phyloP scores from a whole-genome alignment of 176 grass and related monocot species.

The Aegilops longissima region DNA sequence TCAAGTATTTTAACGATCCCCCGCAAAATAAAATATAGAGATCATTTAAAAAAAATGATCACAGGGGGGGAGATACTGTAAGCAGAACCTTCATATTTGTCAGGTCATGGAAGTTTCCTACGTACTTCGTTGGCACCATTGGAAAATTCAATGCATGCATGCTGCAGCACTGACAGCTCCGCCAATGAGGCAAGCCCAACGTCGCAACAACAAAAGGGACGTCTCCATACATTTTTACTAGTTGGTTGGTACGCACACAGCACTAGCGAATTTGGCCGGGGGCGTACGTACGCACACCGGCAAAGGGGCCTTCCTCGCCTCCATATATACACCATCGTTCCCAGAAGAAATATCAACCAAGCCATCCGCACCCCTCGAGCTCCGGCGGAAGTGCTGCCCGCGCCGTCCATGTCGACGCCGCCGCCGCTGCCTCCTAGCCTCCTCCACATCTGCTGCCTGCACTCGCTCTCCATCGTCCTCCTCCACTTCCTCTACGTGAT shows the following conservation, averaged over 20 bases:
- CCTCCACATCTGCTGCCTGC: slow-evolving; percentile 70
- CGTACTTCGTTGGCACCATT: neutral
- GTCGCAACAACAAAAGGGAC: neutral
- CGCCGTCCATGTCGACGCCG: slow-evolving; percentile 43
- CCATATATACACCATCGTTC: neutral
- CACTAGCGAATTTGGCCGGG: neutral
- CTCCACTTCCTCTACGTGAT: slow-evolving; percentile 96
- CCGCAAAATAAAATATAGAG: too few species aligned
- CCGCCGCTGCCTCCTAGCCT: slow-evolving; percentile 29
- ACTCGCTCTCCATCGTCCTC: slow-evolving; percentile 87
- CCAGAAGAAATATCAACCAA: neutral
- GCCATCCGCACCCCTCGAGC: neutral
- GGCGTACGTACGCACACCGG: neutral
- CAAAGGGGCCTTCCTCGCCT: neutral
- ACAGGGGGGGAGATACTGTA: neutral
- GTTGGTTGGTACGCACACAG: slow-evolving; percentile 32
- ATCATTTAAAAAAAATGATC: too few species aligned
- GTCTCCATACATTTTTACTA: neutral
- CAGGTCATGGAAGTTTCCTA: slow-evolving; percentile 24
- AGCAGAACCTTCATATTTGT: neutral
- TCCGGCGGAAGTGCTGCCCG: neutral
- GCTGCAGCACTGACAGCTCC: neutral
- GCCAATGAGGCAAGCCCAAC: neutral
- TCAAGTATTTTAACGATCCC: too few species aligned
- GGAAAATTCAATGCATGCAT: slow-evolving; percentile 15